Base-by-base conservation (phyloP, 306 rosid species). In the Ceratonia siliqua region DNA sequence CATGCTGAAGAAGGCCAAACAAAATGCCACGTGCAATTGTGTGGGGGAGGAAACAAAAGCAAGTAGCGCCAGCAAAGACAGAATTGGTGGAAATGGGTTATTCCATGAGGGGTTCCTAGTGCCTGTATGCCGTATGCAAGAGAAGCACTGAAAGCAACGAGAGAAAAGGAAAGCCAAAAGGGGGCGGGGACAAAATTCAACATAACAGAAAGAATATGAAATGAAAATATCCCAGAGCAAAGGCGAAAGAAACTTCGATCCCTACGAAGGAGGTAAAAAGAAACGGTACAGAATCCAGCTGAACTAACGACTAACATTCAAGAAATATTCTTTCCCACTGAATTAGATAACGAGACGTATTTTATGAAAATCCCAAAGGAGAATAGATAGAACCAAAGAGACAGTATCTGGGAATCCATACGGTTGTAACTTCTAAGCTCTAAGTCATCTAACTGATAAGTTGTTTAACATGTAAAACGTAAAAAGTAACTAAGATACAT, bases 131-230 rank as follows among this genome's bases (percentile, higher is more conserved):
- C 39, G 13, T 22, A 36, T 52, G 22, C 62, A 46, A 67, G 54
- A 39, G 41, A 67, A 58, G 33, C 79, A 39, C 68, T 33, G 61
- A 80, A 28, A 68, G 77, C 41, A 46, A 27, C n/a, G n/a, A 1
- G 7, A 56, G 46, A 46, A 36, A 35, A 56, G 0, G 27, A 22
- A 54, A 41, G 49, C 41, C 4, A 32, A 17, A 70, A 28, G 28
- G 5, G 24, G 14, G n/a, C 48, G 17, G 11, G 8, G 8, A 24
- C 17, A 33, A 43, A 21, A 45, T 54, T 43, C 53, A 33, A 49
- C 18, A 32, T 1, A 27, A 41, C 54, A 54, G 28, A n/a, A 43
- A 45, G 8, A 39, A 42, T 10, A 15, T 7, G 38, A 17, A 75
- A 39, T 6, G n/a, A 33, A 58, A 58, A 7, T 11, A 18, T 46